phyloP scores from a whole-genome alignment of 2,329 filamentous ascomycete genomes.

The Aspergillus piperis region DNA sequence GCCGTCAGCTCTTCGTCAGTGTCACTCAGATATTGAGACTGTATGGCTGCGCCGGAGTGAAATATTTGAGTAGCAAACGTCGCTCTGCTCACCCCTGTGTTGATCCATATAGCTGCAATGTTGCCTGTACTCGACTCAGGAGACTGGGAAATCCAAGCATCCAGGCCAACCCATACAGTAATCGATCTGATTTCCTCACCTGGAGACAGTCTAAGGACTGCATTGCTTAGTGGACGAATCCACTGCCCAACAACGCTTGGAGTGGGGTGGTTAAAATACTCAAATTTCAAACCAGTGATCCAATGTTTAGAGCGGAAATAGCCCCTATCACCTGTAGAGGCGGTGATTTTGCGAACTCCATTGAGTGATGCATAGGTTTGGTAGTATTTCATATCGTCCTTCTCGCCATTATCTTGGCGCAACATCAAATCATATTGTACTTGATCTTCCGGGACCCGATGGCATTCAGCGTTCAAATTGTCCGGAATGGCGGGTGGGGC shows the following conservation, averaged over 20 bases:
- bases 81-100: conserved; percentile 1
- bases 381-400: not conserved
- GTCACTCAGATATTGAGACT: conserved; percentile 1
- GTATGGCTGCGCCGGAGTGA: not conserved
- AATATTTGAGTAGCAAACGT: conserved; percentile 4
- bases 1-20: conserved; percentile 8
- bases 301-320: conserved; percentile 5
- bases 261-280: conserved; percentile 10
- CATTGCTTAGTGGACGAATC: conserved; percentile 5
- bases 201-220: conserved; percentile 1
- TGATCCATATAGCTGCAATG: conserved; percentile 10
- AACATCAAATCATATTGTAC: conserved; percentile 13
- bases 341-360: conserved; percentile 10
- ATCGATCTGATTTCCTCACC: conserved; percentile 10
- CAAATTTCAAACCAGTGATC: conserved; percentile 12
- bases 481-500: not conserved
- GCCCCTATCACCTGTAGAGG: conserved; percentile 7
- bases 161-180: conserved; percentile 5
- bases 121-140: not conserved
- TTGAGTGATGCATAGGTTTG: conserved; percentile 16
- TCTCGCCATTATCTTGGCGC: not conserved
- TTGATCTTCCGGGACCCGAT: conserved; percentile 9
- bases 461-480: conserved; percentile 4
- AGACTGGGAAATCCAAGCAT: not conserved
- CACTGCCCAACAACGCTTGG: conserved; percentile 15